Evolutionary conservation across 805 yeast genomes (phyloP).

Genomic region (Candida dendrica): DNA sequence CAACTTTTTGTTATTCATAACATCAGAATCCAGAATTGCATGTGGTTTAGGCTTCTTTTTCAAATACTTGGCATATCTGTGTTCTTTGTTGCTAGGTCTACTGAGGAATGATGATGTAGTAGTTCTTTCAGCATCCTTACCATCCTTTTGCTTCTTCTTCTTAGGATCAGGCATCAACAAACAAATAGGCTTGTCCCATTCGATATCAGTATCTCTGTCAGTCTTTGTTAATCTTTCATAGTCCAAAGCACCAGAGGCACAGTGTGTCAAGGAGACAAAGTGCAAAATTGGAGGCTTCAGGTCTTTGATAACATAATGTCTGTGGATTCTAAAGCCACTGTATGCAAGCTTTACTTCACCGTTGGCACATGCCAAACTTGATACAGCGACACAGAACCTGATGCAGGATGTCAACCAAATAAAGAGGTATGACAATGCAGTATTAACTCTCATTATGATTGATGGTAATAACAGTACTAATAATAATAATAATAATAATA

Average conservation of each 20-base stretch:
- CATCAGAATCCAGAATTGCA: neutral
- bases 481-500: no score
- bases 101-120: neutral
- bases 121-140: neutral
- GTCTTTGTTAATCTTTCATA: conserved; percentile 32
- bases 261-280: conserved; percentile 40
- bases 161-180: conserved; percentile 25
- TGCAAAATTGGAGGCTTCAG: conserved; percentile 31
- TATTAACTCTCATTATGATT: no score
- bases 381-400: neutral
- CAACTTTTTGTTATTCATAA: neutral
- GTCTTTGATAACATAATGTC: conserved; percentile 37
- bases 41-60: neutral
- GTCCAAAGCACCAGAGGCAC: conserved; percentile 41
- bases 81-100: neutral
- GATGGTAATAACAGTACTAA: no score
- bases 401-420: neutral
- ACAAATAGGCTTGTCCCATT: conserved; percentile 45
- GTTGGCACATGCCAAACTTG: neutral
- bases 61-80: neutral
- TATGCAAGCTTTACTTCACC: conserved; percentile 22
- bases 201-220: conserved; percentile 30
- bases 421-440: no score
- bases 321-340: conserved; percentile 49
- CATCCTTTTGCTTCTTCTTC: neutral